Evolutionary conservation across 2,329 filamentous ascomycete genomes (phyloP).

Genomic region (Emergomyces orientalis): DNA sequence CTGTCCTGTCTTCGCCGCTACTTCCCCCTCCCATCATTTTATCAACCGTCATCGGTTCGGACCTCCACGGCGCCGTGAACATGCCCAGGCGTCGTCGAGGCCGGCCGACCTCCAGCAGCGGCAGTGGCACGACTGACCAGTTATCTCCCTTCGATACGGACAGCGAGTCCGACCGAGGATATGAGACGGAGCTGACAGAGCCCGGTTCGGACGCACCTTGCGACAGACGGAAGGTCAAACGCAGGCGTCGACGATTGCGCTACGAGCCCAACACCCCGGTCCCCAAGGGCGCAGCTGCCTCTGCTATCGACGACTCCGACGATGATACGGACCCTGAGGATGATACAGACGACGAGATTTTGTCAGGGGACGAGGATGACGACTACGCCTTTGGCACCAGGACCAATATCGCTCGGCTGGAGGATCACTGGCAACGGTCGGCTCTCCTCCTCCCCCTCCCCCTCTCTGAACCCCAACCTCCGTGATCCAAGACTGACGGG

Average conservation of each 20-base stretch:
- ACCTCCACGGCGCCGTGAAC: neutral
- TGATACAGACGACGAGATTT: conserved; percentile 5
- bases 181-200: conserved; percentile 4
- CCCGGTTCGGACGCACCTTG: neutral
- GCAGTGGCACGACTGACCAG: neutral
- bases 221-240: conserved; percentile 2
- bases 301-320: neutral
- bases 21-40: neutral
- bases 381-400: neutral
- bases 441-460: neutral
- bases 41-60: neutral
- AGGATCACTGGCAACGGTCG: conserved; percentile 3
- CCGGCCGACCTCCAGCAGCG: neutral
- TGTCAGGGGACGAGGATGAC: conserved; percentile 5
- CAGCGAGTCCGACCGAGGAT: conserved; percentile 1
- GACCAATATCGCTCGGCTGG: neutral
- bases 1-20: neutral
- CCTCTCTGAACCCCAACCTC: conserved; percentile 1
- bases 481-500: conserved; percentile 1
- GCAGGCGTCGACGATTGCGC: conserved; percentile 4
- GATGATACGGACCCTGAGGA: neutral
- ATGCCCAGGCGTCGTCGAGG: neutral
- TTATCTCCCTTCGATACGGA: neutral
- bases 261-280: conserved; percentile 1
- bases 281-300: neutral